These are phyloP conservation scores for Termitomyces bulborhizus DNA, from an alignment of 768 basidiomycete species.

Conservation along the genomic window DNA sequence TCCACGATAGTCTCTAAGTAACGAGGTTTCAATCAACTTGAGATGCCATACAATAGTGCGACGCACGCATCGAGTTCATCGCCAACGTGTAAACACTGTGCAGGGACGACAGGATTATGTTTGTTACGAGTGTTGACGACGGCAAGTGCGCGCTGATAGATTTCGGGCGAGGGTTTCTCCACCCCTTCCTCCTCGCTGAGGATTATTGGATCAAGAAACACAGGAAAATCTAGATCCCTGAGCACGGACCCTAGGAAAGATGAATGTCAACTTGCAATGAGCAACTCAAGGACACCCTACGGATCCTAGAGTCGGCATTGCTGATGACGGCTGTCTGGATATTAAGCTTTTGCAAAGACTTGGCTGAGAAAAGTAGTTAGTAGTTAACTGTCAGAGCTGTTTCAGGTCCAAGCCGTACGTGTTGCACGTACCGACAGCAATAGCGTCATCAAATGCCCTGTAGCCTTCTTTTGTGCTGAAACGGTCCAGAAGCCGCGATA, in stretches of 20 bases:
- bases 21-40: background rate
- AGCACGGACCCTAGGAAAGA: slow-evolving; percentile 37
- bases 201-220: slow-evolving; percentile 46
- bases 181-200: slow-evolving; percentile 64
- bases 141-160: slow-evolving; percentile 46
- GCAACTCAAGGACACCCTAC: slow-evolving; percentile 31
- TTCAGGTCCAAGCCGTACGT: background rate
- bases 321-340: slow-evolving; percentile 57
- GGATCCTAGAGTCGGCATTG: slow-evolving; percentile 68
- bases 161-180: slow-evolving; percentile 60
- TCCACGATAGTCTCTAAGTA: slow-evolving; percentile 15
- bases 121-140: slow-evolving; percentile 18
- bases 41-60: background rate
- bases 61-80: slow-evolving; percentile 65
- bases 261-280: background rate
- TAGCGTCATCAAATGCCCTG: slow-evolving; percentile 46
- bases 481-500: slow-evolving; percentile 51
- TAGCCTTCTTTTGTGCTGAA: slow-evolving; percentile 75
- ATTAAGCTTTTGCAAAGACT: slow-evolving; percentile 34
- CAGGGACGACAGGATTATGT: slow-evolving; percentile 21
- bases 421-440: slow-evolving; percentile 31
- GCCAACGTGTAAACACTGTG: slow-evolving; percentile 64
- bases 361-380: slow-evolving; percentile 28
- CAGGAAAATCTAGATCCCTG: slow-evolving; percentile 51
- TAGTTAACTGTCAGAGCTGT: background rate